Evolutionary conservation across 1,284 basidiomycete species (phyloP), one percentile per base, ranked within the genome.

Genomic region (Ustilago esculenta): DNA sequence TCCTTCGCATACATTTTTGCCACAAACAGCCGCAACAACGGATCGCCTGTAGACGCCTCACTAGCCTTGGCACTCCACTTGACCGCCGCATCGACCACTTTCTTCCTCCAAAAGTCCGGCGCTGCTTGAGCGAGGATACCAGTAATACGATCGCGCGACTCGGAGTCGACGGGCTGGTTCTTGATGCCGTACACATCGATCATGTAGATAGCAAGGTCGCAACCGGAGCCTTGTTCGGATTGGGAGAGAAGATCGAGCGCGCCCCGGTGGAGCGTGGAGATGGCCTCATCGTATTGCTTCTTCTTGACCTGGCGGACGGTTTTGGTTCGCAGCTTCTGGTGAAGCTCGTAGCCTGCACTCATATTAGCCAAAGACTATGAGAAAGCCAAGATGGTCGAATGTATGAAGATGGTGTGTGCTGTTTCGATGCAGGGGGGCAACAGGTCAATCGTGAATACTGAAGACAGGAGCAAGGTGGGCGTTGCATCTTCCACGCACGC

Each of bases 311-410:
- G 73, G 2, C 80, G 75, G 1, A 81, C 79, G 10, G 73, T 66
- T 61, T 80, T 81, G 27, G 80, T 81, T 17, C 80, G 72, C 20
- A 81, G 73, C 60, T 76, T 76, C 60, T 81, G 79, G 50, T 81
- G 79, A 21, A 79, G 73, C 37, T 81, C 80, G 68, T 81, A 81
- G 30, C 77, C 76, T 39, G 71, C 39, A 29, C 51, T 56, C 66
- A 69, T 69, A 9, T 11, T 50, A n/a, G 18, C 41, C n/a, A n/a
- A n/a, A n/a, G n/a, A n/a, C n/a, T n/a, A n/a, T n/a, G n/a, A n/a
- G n/a, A n/a, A n/a, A n/a, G n/a, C n/a, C n/a, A n/a, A n/a, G n/a
- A n/a, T n/a, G n/a, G n/a, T n/a, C n/a, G n/a, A n/a, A n/a, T n/a
- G n/a, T n/a, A n/a, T n/a, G n/a, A n/a, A n/a, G n/a, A n/a, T n/a